Evolutionary conservation across 1,284 basidiomycete species (phyloP), one percentile per base, ranked within the genome.

Genomic region (Phylloboletellus chloephorus): DNA sequence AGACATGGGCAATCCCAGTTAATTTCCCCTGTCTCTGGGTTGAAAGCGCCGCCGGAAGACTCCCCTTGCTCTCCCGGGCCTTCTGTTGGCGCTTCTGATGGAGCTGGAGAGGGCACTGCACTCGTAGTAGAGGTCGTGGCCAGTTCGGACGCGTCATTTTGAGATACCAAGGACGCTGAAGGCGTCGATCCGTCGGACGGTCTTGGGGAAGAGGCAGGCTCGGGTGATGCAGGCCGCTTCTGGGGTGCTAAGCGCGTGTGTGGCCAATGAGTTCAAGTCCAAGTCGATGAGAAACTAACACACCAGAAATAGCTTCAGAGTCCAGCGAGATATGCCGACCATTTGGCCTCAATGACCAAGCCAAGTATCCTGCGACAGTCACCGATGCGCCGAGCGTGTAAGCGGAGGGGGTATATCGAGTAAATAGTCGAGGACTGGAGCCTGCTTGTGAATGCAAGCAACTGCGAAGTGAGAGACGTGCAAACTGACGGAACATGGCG

Each of bases 1-100:
- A 98, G 79, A 64, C 95, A 98, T 2, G 92, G 90, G 62, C 92
- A 97, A 63, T 95, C 92, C 92, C 93, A 97, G 69, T 97, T 97
- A 59, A 97, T 95, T 72, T 96, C 91, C 37, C 95, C 95, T 1
- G 95, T 98, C 52, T 82, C 90, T 15, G 94, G 93, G 67, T 98
- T 88, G 74, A 70, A 88, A 12, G 84, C 84, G 43, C 78, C 76
- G 8, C 60, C 67, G 15, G 65, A 57, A 16, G 61, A 62, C 43
- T 66, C 67, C 34, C 52, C 61, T 28, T 61, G 31, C 13, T 56
- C 54, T 3, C 33, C 62, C 23, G 65, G 61, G 12, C 39, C 52
- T 20, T 59, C 54, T 30, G 42, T 32, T 10, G 50, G 33, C 7
- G 28, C 39, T 17, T 54, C 47, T 15, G 48, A 36, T 12, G 42